A percentile compares a stretch with the other conserved stretches of the same genome.
phyloP scores from a whole-genome alignment of 768 basidiomycete species.

The Phallus indusiatus region DNA sequence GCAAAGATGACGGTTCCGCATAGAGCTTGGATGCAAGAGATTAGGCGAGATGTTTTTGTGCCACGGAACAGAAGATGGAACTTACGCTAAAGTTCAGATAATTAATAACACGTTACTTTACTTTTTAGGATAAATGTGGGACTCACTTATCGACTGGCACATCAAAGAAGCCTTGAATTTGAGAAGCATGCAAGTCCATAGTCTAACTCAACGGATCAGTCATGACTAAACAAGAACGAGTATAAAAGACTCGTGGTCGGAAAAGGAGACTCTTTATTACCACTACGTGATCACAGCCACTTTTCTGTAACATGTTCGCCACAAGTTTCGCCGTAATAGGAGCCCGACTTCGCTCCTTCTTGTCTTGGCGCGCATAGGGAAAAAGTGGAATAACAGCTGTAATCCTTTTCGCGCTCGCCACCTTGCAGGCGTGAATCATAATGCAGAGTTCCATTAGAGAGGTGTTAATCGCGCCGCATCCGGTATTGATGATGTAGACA shows the following conservation, averaged over 20 bases:
- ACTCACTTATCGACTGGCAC: slow-evolving; percentile 99
- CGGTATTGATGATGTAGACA: slow-evolving; percentile 97
- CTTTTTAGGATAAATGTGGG: neutral
- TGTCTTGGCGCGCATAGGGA: slow-evolving; percentile 96
- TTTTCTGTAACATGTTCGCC: slow-evolving; percentile 91
- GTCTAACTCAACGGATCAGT: slow-evolving; percentile 44
- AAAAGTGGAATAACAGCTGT: slow-evolving; percentile 98
- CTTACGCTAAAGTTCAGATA: slow-evolving; percentile 36
- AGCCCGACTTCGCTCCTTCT: slow-evolving; percentile 97
- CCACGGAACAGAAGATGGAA: slow-evolving; percentile 10
- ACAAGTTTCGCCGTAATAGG: slow-evolving; percentile 98
- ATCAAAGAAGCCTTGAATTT: slow-evolving; percentile 99
- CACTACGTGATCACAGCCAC: slow-evolving; percentile 95
- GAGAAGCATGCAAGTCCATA: slow-evolving; percentile 97
- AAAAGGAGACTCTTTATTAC: slow-evolving; percentile 38
- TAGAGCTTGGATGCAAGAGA: slow-evolving; percentile 51
- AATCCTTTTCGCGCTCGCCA: slow-evolving; percentile 95
- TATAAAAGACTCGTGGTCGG: no score
- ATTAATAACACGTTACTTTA: slow-evolving; percentile 1
- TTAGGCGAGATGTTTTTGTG: no score
- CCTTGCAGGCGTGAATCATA: slow-evolving; percentile 99
- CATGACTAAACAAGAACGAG: neutral
- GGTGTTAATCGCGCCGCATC: slow-evolving; percentile 79
- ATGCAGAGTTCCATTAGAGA: slow-evolving; percentile 97
- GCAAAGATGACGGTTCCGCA: slow-evolving; percentile 90